Conservation (phyloP, 179 eudicot species). For the Silene vulgaris region DNA sequence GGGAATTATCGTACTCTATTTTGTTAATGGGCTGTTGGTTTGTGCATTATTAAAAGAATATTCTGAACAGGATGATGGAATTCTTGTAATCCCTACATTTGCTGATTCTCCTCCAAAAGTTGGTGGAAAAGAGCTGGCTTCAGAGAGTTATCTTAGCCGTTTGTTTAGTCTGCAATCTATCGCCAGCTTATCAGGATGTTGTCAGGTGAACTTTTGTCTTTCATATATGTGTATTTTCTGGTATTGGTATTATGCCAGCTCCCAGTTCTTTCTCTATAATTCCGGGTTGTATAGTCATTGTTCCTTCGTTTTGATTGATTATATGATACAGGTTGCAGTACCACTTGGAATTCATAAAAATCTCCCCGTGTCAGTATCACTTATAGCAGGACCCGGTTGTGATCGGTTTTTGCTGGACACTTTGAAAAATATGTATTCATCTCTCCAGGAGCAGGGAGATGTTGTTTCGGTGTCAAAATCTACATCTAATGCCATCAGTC, state of each 20-base stretch:
- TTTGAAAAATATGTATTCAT: conserved; percentile 54
- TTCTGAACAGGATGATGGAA: conserved; percentile 69
- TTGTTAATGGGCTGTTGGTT: not conserved
- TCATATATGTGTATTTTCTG: conserved; percentile 16
- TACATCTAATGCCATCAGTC: conserved; percentile 41
- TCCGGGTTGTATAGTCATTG: not conserved
- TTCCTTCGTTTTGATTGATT: conserved; percentile 10
- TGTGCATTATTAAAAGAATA: conserved; percentile 11
- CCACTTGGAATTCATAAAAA: conserved; percentile 74
- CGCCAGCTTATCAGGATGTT: conserved; percentile 95
- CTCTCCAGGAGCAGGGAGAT: conserved; percentile 61
- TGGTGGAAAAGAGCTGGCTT: conserved; percentile 59
- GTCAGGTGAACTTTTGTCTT: conserved; percentile 56
- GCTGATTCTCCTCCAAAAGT: conserved; percentile 66
- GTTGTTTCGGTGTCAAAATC: conserved; percentile 44
- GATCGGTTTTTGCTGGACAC: conserved; percentile 80
- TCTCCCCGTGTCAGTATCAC: conserved; percentile 77
- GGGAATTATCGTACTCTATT: not conserved
- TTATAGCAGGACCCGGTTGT: conserved; percentile 82
- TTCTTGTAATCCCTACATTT: conserved; percentile 77
- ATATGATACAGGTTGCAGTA: conserved; percentile 52
- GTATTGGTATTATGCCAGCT: not conserved
- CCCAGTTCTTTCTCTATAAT: not conserved
- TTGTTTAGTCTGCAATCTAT: conserved; percentile 55
- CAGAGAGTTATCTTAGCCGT: conserved; percentile 54